Percentiles rank a stretch among this genome's conserved stretches.
phyloP scores from a whole-genome alignment of 495 filamentous ascomycete species.

The Penicillium steckii region DNA sequence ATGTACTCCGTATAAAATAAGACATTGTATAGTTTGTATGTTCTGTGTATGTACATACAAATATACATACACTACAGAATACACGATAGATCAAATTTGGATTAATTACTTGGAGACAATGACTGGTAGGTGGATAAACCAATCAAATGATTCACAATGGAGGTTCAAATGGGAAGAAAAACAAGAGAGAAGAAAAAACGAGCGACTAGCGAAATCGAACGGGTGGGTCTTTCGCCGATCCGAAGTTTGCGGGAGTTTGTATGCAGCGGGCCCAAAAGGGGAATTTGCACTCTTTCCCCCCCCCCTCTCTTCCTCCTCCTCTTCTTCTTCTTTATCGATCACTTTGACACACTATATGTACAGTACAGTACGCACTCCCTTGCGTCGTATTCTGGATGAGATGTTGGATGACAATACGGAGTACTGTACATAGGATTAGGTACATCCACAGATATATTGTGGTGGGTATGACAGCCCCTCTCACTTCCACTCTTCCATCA shows the following conservation, averaged over 20 bases:
- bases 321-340: no score
- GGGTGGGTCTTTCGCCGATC: slow-evolving; percentile 28
- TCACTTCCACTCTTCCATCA: background rate
- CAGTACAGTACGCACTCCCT: no score
- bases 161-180: slow-evolving; percentile 1
- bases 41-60: no score
- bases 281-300: background rate
- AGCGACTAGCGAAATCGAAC: slow-evolving; percentile 28
- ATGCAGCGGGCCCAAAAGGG: slow-evolving; percentile 5
- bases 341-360: no score
- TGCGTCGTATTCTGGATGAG: slow-evolving; percentile 2
- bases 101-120: slow-evolving; percentile 15
- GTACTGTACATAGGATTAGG: no score
- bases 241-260: background rate
- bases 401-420: no score
- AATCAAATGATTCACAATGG: no score
- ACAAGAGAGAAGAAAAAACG: slow-evolving; percentile 7
- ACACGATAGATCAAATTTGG: slow-evolving; percentile 21
- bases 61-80: no score
- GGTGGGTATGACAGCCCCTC: slow-evolving; percentile 8
- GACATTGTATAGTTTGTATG: no score
- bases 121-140: slow-evolving; percentile 16
- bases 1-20: no score
- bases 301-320: background rate
- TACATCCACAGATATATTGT: background rate